phyloP scores from a whole-genome alignment of 345 rosid genomes.

The Rhodomyrtus tomentosa region DNA sequence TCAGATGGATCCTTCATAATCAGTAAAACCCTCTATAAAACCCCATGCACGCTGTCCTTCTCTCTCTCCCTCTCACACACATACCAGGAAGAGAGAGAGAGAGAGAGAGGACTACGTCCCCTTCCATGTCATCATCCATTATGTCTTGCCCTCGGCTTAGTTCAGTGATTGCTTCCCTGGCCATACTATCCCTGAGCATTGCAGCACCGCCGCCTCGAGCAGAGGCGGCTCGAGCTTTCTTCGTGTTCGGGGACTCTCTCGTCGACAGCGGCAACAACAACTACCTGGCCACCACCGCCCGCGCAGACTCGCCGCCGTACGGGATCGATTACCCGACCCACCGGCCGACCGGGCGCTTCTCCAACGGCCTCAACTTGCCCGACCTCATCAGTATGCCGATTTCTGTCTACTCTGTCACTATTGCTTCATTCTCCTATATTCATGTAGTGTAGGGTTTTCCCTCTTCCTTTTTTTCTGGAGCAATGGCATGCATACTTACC shows the following conservation, averaged over 20 bases:
- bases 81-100: too few relatives aligned
- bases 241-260: conserved; percentile 36
- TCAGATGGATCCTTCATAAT: neutral
- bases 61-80: neutral
- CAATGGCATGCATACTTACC: neutral
- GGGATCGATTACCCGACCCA: conserved; percentile 42
- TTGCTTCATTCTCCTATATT: neutral
- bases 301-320: conserved; percentile 40
- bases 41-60: neutral
- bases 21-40: neutral
- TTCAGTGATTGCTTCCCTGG: neutral
- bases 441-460: neutral
- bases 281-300: conserved; percentile 37
- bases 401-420: neutral
- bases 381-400: conserved; percentile 27
- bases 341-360: conserved; percentile 41
- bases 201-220: neutral
- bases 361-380: conserved; percentile 45
- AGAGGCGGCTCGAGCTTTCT: conserved; percentile 16
- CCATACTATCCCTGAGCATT: neutral
- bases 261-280: conserved; percentile 52
- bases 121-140: neutral
- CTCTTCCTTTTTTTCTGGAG: neutral
- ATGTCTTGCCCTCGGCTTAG: neutral
- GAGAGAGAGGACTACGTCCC: neutral